Evolutionary conservation across 192 early-diverging fungal species (phyloP), one percentile per base, ranked within the genome.

Genomic region (Allomyces arbusculus): DNA sequence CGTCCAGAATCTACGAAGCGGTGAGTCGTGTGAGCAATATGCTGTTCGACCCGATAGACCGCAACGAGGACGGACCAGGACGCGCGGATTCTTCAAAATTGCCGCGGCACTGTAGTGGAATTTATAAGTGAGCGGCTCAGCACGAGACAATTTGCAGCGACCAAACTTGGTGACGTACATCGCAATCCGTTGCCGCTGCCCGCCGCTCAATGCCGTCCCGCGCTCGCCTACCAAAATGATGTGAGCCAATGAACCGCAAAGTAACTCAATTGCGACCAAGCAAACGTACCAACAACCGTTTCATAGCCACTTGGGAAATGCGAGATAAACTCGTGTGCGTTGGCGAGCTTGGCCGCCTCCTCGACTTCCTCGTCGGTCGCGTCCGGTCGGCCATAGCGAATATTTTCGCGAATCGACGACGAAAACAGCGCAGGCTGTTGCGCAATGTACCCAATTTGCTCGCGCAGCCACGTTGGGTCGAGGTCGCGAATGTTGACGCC

Each of bases 391-490:
- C 82, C 86, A 68, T 86, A 87, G 9, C 79, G 70, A 58, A 86
- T 79, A 67, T 89, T 89, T n/a, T 89, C 86, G 25, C 72, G 71
- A 66, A 90, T 85, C 10, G 83, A 82, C 1, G 82, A 82, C n/a
- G 75, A 79, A 75, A 91, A 90, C 40, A 92, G 69, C 11, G 80
- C 79, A 0, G 87, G 87, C 69, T 90, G 87, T 68, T 91, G 87
- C 23, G 78, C 80, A 22, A 89, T 86, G 63, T 81, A 74, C 10
- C 84, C 85, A 9, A 89, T 65, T 5, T 80, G 82, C 23, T 77
- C 69, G 62, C 88, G 84, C 78, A 78, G 82, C 74, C 77, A 76
- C 33, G 68, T 72, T 33, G 86, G 66, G 44, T 79, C 73, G 24
- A 86, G 45, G 62, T 76, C 73, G 23, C 80, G 76, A 65, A 88